A percentile compares a stretch with the other conserved stretches of the same genome.
phyloP scores from a whole-genome alignment of 495 filamentous ascomycete genomes.

The Aspergillus steynii region DNA sequence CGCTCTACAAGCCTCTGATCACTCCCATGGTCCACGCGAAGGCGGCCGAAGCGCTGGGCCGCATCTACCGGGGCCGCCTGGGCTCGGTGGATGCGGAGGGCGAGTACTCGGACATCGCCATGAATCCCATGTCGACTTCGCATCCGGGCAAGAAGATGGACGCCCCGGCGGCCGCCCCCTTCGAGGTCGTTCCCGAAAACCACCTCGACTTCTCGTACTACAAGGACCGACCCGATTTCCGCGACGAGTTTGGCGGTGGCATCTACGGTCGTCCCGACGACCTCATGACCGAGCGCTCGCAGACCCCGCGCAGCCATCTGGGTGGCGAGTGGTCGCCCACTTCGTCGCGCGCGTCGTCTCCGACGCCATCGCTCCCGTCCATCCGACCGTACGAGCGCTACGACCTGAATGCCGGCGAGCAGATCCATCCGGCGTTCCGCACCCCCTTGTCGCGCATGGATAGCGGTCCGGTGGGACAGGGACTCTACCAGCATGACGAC shows the following conservation, averaged over 20 bases:
- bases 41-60: constrained; percentile 76
- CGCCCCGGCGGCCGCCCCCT: constrained; percentile 47
- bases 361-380: constrained; percentile 37
- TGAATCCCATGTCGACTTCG: constrained; percentile 78
- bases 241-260: constrained; percentile 79
- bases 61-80: constrained; percentile 81
- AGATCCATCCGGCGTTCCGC: constrained; percentile 42
- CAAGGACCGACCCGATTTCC: constrained; percentile 87
- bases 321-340: constrained; percentile 45
- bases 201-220: constrained; percentile 93
- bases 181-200: constrained; percentile 86
- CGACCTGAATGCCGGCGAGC: constrained; percentile 24
- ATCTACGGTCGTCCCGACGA: constrained; percentile 71
- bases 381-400: constrained; percentile 30
- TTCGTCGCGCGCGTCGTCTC: constrained; percentile 51
- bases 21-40: constrained; percentile 96
- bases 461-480: constrained; percentile 24
- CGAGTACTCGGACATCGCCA: constrained; percentile 69
- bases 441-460: constrained; percentile 30
- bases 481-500: constrained; percentile 38
- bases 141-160: constrained; percentile 67
- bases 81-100: constrained; percentile 59
- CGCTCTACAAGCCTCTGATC: constrained; percentile 82
- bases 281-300: constrained; percentile 60
- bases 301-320: constrained; percentile 60